These are phyloP conservation scores for Nidula niveotomentosa DNA, from an alignment of 1,284 basidiomycete species.

Conservation along the genomic window DNA sequence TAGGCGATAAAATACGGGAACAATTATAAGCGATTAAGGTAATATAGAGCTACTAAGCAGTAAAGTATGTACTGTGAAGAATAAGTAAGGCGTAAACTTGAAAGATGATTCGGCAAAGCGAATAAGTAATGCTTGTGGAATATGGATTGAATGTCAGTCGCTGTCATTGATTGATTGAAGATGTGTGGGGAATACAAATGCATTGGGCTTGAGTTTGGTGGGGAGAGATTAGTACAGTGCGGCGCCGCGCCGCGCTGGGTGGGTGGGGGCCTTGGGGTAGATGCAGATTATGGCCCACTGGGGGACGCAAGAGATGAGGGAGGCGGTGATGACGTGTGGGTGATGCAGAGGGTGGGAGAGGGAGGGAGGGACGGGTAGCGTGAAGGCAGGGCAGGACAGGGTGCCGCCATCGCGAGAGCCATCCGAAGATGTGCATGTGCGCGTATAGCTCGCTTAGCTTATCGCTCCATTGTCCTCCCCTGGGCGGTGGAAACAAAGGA, in stretches of 20 bases:
- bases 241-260: not conserved
- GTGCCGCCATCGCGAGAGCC: not conserved
- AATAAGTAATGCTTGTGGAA: too few species aligned
- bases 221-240: not conserved
- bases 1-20: not conserved
- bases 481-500: not conserved
- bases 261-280: not conserved
- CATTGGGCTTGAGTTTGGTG: not conserved
- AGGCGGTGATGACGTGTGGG: not conserved
- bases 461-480: not conserved
- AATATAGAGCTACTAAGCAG: not conserved
- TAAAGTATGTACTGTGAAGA: not conserved
- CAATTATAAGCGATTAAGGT: not conserved
- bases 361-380: not conserved
- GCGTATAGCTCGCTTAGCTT: too few species aligned
- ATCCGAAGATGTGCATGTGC: too few species aligned
- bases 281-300: not conserved
- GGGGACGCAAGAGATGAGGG: not conserved
- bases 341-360: not conserved
- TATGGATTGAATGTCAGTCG: not conserved
- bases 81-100: not conserved
- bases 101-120: not conserved
- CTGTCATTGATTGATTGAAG: not conserved
- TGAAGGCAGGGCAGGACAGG: constrained; percentile 1
- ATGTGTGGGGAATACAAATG: not conserved